Conservation (phyloP, 768 basidiomycete species). For the Tephrocybe sp. region DNA sequence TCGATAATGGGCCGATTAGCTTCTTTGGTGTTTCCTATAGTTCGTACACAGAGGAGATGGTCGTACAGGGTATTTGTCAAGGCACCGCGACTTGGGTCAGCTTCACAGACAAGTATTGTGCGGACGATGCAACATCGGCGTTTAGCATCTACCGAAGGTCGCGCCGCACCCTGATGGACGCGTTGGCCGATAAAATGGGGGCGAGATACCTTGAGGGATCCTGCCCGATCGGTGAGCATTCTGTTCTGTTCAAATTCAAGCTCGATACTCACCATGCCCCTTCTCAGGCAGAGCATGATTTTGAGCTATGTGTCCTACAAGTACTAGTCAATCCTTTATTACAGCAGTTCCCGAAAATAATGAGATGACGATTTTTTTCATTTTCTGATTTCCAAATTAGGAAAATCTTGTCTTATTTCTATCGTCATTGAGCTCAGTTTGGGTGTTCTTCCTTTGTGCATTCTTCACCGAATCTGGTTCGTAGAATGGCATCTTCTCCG, state of each 20-base stretch:
- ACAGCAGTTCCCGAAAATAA: too few relatives aligned
- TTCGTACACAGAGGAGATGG: constrained; percentile 10
- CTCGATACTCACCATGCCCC: too few relatives aligned
- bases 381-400: too few relatives aligned
- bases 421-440: too few relatives aligned
- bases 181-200: not conserved
- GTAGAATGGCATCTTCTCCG: too few relatives aligned
- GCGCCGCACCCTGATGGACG: not conserved
- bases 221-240: constrained; percentile 1
- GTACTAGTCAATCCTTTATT: too few relatives aligned
- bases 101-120: constrained; percentile 6
- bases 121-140: not conserved
- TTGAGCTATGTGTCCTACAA: not conserved
- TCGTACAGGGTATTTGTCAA: constrained; percentile 6
- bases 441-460: too few relatives aligned
- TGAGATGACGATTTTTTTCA: too few relatives aligned
- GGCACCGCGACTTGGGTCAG: constrained; percentile 4
- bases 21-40: not conserved
- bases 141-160: not conserved
- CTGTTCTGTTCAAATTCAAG: not conserved
- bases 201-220: not conserved
- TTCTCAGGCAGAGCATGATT: not conserved
- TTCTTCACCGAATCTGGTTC: too few relatives aligned
- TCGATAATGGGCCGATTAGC: not conserved
- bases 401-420: too few relatives aligned